Conservation (phyloP, 139 green algal genomes). For the Edaphochlamys debaryana region DNA sequence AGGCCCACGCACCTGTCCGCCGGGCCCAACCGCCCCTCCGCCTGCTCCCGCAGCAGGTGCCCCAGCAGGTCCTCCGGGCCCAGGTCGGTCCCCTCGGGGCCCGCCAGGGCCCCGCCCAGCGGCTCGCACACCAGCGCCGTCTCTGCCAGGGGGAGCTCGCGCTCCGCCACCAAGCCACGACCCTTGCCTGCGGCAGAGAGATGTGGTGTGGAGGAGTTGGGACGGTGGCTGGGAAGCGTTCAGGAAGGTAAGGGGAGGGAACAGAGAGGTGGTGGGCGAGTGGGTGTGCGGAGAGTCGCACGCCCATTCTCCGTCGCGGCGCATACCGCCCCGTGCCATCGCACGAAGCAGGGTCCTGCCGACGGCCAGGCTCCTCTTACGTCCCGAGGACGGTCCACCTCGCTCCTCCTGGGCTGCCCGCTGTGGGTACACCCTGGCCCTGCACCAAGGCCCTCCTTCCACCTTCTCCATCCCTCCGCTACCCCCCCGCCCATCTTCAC, state of each 20-base stretch:
- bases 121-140: constrained; percentile 21
- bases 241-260: neutral
- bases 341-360: too few species aligned
- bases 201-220: neutral
- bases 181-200: neutral
- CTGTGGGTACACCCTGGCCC: too few species aligned
- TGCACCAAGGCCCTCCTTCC: too few species aligned
- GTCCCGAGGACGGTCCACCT: too few species aligned
- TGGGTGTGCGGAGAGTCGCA: neutral
- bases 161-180: constrained; percentile 21
- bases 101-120: constrained; percentile 2
- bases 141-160: neutral
- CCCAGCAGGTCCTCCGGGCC: constrained; percentile 9
- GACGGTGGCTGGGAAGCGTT: neutral
- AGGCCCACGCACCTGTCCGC: constrained; percentile 22
- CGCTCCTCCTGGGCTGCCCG: too few species aligned
- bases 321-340: too few species aligned
- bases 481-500: too few species aligned
- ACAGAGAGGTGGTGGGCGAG: neutral
- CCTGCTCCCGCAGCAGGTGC: neutral
- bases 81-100: constrained; percentile 6
- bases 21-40: neutral
- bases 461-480: too few species aligned
- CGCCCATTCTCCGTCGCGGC: too few species aligned
- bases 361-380: too few species aligned